These are phyloP conservation scores for Diaporthe citri DNA, from an alignment of 2,329 filamentous ascomycete genomes.

Conservation along the genomic window DNA sequence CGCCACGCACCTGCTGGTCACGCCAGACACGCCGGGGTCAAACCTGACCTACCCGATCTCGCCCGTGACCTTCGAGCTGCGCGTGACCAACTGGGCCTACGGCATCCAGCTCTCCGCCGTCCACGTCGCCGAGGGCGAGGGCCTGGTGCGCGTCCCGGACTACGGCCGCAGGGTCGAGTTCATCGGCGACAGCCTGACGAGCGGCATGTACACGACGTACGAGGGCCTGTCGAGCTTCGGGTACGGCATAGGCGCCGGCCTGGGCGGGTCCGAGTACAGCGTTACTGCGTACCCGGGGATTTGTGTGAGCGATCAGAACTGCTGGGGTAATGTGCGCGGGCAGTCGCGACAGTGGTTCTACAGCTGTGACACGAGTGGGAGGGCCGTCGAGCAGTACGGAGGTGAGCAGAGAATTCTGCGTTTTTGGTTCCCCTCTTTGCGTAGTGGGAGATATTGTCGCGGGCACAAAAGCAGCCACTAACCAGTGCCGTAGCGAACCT, in stretches of 20 bases:
- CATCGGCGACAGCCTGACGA: constrained; percentile 62
- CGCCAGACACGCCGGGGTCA: constrained; percentile 57
- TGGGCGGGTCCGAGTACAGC: constrained; percentile 70
- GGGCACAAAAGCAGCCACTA: not conserved
- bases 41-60: constrained; percentile 57
- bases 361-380: constrained; percentile 65
- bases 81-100: constrained; percentile 72
- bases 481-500: constrained; percentile 9
- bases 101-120: constrained; percentile 68
- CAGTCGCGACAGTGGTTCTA: constrained; percentile 70
- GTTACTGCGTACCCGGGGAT: constrained; percentile 71
- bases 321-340: constrained; percentile 65
- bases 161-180: constrained; percentile 56
- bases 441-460: not conserved
- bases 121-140: constrained; percentile 59
- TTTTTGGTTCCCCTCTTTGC: not conserved
- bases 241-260: constrained; percentile 66
- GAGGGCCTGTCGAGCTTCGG: constrained; percentile 69
- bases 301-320: constrained; percentile 67
- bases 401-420: constrained; percentile 47
- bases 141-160: constrained; percentile 58
- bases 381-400: constrained; percentile 58
- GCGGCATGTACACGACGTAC: constrained; percentile 70
- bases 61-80: constrained; percentile 66
- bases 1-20: constrained; percentile 68